Evolutionary conservation across 148 eudicot genomes (phyloP), one percentile per base, ranked within the genome.

Genomic region (Camellia japonica): DNA sequence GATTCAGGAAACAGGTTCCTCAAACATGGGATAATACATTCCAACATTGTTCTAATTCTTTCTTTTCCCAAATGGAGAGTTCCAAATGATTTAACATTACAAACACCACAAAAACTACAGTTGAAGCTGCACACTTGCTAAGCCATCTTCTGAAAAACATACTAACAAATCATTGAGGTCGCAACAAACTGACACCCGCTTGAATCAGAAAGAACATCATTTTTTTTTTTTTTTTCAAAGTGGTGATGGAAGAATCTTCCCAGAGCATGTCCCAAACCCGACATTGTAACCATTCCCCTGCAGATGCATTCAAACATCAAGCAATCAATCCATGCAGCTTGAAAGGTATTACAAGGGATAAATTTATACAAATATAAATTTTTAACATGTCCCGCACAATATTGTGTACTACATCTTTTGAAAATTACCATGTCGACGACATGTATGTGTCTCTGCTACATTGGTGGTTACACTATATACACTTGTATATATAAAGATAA

Each of bases 221-320:
- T 52, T 6, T 0, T 71, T 30, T 23, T 23, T 23, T 23, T 49
- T 30, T 64, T 10, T 23, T 76, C 80, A 82, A 65, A 62, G 79
- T 30, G 82, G 83, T 13, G 95, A 90, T 56, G 98, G 97, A 78
- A 94, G 80, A 77, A 94, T 82, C 86, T 90, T 94, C 72, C 98
- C 98, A 0, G 91, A 80, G 89, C 98, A 94, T 41, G 87, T 87
- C 58, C 98, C 98, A 46, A 94, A 94, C 68, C 97, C 98, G 62
- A 94, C 87, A 64, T 82, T 91, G 87, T 90, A 94, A 55, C 92
- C 98, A 73, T 87, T 82, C 54, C 97, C 98, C 98, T 94, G 97
- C 89, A 89, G 6, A 71, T 18, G 67, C 10, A 79, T 67, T n/a
- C 52, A 72, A 11, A 14, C 6, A 54, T n/a, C 63, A 23, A 46